Evolutionary conservation across 257 asterid genomes (phyloP).

Genomic region (Handroanthus guayacan): DNA sequence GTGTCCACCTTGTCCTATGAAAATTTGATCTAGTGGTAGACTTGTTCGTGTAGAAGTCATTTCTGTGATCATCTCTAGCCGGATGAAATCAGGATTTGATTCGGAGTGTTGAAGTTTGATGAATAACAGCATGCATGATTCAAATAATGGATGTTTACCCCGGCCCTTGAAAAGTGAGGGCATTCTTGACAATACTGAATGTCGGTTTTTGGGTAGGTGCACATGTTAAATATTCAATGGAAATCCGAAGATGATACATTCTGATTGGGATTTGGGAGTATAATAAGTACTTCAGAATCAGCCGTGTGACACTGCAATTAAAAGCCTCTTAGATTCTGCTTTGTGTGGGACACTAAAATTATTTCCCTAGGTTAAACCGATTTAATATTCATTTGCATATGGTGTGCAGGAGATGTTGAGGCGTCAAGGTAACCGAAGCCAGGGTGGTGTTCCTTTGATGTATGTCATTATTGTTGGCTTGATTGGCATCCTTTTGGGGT

Average conservation of each 20-base stretch:
- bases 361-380: background rate
- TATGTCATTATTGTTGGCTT: slow-evolving; percentile 77
- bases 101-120: background rate
- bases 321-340: background rate
- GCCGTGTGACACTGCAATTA: background rate
- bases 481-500: slow-evolving; percentile 82
- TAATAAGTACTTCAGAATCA: background rate
- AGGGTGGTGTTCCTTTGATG: slow-evolving; percentile 72
- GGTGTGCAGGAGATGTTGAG: slow-evolving; percentile 75
- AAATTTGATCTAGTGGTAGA: background rate
- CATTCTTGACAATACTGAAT: too few relatives aligned
- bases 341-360: background rate
- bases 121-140: background rate
- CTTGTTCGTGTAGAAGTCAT: background rate
- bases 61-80: background rate
- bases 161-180: background rate
- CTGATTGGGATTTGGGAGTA: slow-evolving; percentile 17
- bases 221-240: background rate
- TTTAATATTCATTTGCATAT: slow-evolving; percentile 17
- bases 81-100: background rate
- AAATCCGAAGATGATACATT: background rate
- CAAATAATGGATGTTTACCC: background rate
- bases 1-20: slow-evolving; percentile 4
- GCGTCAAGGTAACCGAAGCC: slow-evolving; percentile 61
- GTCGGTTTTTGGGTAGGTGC: too few relatives aligned